Evolutionary conservation across 78 protist genomes (phyloP).

Genomic region (Dictyostelium citrinum): DNA sequence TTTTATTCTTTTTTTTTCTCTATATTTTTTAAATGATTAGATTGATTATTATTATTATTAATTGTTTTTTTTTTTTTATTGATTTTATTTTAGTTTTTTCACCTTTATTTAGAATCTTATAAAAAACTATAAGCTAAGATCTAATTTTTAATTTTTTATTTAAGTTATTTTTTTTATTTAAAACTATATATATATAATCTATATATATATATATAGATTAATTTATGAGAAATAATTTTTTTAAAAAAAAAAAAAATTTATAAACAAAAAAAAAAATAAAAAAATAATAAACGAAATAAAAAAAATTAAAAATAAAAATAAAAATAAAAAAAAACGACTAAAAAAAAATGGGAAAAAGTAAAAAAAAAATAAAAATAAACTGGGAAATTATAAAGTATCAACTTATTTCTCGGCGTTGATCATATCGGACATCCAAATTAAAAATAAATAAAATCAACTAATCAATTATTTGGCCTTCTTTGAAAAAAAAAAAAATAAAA

Average conservation of each 20-base stretch:
- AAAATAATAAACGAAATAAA: background rate
- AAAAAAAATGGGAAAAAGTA: background rate
- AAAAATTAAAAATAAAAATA: background rate
- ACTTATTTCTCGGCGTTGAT: background rate
- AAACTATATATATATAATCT: background rate
- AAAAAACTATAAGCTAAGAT: slow-evolving; percentile 18
- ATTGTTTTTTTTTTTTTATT: background rate
- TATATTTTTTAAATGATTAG: background rate
- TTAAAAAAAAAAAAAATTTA: background rate
- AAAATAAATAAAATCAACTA: too few relatives aligned
- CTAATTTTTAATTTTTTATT: background rate
- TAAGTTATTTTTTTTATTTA: background rate
- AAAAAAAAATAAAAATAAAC: background rate
- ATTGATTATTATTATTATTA: background rate
- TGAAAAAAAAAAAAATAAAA: background rate
- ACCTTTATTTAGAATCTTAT: background rate
- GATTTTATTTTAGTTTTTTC: background rate
- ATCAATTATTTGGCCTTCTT: too few relatives aligned
- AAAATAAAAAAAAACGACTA: background rate
- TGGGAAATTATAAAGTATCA: background rate
- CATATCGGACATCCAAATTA: too few relatives aligned
- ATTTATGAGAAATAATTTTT: background rate
- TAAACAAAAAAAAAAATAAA: background rate
- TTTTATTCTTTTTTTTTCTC: too few relatives aligned
- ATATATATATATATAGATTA: background rate